Base-by-base conservation (phyloP, 2,329 filamentous ascomycete species). In the Colletotrichum kahawae region DNA sequence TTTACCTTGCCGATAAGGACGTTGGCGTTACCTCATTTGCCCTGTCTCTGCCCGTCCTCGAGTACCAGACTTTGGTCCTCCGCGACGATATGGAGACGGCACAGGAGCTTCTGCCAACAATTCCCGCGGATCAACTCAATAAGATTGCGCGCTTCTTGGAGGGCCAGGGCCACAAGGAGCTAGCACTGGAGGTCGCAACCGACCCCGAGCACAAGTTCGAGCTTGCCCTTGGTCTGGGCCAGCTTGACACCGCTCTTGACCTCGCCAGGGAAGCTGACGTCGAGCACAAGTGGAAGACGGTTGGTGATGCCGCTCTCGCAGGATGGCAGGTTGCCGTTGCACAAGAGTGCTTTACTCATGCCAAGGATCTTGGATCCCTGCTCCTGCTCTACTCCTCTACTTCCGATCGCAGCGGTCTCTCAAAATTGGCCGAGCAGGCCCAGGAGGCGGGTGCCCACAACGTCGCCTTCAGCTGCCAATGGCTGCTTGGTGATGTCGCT, bases 261-360 rank as follows among this genome's bases (percentile, higher is more conserved):
- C 92, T 98, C 66, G 96, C 97, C 8, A 91, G 93, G 54, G 90
- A 94, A 83, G 94, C 95, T 13, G 94, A 98, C 77, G 94, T 93
- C 2, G 97, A 98, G 83, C 96, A 98, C 86, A 98, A 98, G 86
- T 99, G 97, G 97, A 98, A 98, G 90, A 96, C 92, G 5, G 95
- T 99, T 6, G 97, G 97, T 75, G 97, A 99, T 80, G 94, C 96
- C 2, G 97, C 97, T 2, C 90, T 99, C 54, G 87, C 92, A 12
- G 93, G 88, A 2, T 99, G 96, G 97, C 93, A 99, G 80, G 90
- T 99, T 38, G 89, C 91, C 7, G 91, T 98, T 3, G 97, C 97
- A 0, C 94, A 97, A 64, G 95, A 98, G 84, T 98, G 96, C 86
- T 99, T 98, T 84, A 92, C 92, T 21, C 93, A 97, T 74, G 95